phyloP scores from a whole-genome alignment of 73 alveolate genomes.

The Breviolum minutum region DNA sequence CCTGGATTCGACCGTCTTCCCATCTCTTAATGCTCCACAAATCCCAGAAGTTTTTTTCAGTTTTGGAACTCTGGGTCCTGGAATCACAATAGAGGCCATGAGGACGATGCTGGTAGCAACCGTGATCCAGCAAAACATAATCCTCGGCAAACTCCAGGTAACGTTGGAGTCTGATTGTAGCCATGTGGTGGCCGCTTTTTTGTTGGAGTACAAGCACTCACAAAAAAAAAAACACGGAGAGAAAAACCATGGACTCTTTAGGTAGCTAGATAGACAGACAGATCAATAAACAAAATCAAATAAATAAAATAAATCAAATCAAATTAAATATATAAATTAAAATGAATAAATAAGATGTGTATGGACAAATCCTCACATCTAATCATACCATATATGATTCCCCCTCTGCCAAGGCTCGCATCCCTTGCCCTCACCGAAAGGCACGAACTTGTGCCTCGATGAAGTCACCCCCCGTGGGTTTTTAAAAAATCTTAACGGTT shows the following conservation, averaged over 20 bases:
- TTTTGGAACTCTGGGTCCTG: neutral
- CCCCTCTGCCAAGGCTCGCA: constrained; percentile 21
- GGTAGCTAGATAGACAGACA: neutral
- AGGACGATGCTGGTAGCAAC: constrained; percentile 80
- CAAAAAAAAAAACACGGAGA: neutral
- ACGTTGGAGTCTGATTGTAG: no score
- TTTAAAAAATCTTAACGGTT: no score
- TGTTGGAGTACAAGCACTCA: neutral
- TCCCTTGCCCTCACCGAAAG: constrained; percentile 41
- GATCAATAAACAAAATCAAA: no score
- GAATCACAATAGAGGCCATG: constrained; percentile 66
- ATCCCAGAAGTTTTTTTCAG: no score
- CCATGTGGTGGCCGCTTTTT: no score
- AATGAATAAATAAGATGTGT: no score
- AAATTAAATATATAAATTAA: no score
- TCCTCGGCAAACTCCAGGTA: neutral
- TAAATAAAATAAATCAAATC: no score
- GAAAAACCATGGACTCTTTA: no score
- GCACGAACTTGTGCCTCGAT: constrained; percentile 38
- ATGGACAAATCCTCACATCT: neutral
- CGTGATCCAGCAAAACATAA: constrained; percentile 61
- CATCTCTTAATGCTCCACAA: no score
- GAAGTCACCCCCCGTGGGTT: neutral
- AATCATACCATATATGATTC: neutral
- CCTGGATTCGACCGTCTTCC: no score